Conservation (phyloP, 805 yeast species). For the Groenewaldozyma tartarivorans region DNA sequence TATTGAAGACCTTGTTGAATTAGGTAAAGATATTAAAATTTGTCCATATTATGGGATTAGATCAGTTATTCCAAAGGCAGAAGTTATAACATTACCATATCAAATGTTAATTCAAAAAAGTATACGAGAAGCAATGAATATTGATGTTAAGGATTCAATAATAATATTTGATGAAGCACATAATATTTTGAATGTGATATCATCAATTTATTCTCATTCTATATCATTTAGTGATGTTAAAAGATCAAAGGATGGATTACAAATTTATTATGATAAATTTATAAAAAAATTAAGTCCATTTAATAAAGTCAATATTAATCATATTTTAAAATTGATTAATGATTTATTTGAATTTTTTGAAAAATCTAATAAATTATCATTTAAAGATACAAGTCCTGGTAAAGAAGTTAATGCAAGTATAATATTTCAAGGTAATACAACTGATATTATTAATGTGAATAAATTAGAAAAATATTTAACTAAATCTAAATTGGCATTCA, state of each 20-base stretch:
- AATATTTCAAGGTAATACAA: slow-evolving; percentile 49
- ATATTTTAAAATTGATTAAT: slow-evolving; percentile 48
- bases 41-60: slow-evolving; percentile 83
- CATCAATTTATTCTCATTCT: slow-evolving; percentile 54
- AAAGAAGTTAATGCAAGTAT: slow-evolving; percentile 40
- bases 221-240: slow-evolving; percentile 43
- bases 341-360: slow-evolving; percentile 42
- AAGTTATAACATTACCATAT: slow-evolving; percentile 77
- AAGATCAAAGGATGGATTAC: slow-evolving; percentile 39
- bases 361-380: slow-evolving; percentile 15
- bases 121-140: slow-evolving; percentile 48
- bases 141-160: slow-evolving; percentile 53
- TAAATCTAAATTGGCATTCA: slow-evolving; percentile 70
- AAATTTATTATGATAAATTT: slow-evolving; percentile 50
- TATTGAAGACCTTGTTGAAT: slow-evolving; percentile 62
- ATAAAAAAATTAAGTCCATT: slow-evolving; percentile 56
- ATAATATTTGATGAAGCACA: slow-evolving; percentile 91
- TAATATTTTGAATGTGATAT: slow-evolving; percentile 69
- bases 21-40: slow-evolving; percentile 47
- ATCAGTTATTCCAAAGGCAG: slow-evolving; percentile 44
- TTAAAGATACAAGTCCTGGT: slow-evolving; percentile 39
- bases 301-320: slow-evolving; percentile 60
- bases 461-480: slow-evolving; percentile 55
- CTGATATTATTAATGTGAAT: slow-evolving; percentile 63
- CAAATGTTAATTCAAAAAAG: slow-evolving; percentile 59